Evolutionary conservation across 2,329 filamentous ascomycete genomes (phyloP), one percentile per base, ranked within the genome.

Genomic region (Allantophomopsis cytisporea): DNA sequence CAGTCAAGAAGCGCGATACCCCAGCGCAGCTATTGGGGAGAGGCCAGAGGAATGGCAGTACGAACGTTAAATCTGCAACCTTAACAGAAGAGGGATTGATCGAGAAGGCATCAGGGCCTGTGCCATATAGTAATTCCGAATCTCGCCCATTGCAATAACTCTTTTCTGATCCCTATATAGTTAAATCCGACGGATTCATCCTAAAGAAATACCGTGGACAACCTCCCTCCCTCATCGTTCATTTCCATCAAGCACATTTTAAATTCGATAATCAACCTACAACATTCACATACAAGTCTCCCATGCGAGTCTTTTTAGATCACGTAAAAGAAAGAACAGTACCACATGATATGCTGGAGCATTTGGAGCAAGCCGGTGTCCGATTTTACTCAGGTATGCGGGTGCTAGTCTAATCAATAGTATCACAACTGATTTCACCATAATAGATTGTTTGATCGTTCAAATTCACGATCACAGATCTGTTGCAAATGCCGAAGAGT

Each of bases 251-350:
- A 8, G 86, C 74, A 4, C 81, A 94, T 60, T 96, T 94, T 56
- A 77, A 83, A 42, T 94, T 98, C 61, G 89, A 96, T 50, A 78
- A 87, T 51, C 89, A 95, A 60, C 87, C 94, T 58, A 84, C 88
- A 53, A 89, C 83, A 55, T 95, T 94, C 51, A 72, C 76, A 5
- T 96, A 96, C 60, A 84, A 85, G 52, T 94, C 87, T 15, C 87
- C 91, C 17, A 95, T 96, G 88, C 77, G 73, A 50, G 61, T 84
- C 14, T 71, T 80, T 49, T 66, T 84, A 37, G 78, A 93, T 48
- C 87, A 94, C 57, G 60, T 96, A 35, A 72, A 72, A 47, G 66
- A 65, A 33, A 75, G 81, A 41, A 94, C 85, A 0, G 68, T 98
- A 30, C 91, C 91, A 1, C 87, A 95, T 59, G 87, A 95, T 50